phyloP scores from a whole-genome alignment of 1,139 yeast genomes.

The Geotrichum citri-aurantii region DNA sequence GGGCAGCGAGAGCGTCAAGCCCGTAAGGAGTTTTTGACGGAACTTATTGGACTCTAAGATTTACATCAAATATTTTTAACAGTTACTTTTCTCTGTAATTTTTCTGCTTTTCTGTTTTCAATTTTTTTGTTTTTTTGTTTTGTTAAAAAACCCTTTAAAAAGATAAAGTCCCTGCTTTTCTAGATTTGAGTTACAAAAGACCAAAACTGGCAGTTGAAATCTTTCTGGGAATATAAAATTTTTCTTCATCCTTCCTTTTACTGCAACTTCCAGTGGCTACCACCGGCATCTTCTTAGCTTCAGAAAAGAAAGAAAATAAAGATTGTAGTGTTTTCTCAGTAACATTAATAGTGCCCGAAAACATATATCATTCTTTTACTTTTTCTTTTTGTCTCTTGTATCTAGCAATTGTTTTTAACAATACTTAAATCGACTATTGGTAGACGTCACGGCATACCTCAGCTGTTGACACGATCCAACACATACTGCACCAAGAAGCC shows the following conservation, averaged over 20 bases:
- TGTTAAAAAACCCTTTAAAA: too few species aligned
- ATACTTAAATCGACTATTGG: neutral
- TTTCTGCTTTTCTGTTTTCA: too few species aligned
- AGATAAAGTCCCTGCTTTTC: neutral
- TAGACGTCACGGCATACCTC: slow-evolving; percentile 5
- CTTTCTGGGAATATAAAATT: neutral
- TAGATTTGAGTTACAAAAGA: neutral
- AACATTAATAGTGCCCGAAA: neutral
- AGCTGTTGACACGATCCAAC: slow-evolving; percentile 8
- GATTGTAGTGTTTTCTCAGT: neutral
- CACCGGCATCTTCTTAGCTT: neutral
- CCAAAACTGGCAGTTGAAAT: neutral
- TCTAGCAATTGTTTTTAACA: slow-evolving; percentile 2
- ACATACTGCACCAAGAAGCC: neutral
- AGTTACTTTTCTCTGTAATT: neutral
- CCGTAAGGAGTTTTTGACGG: neutral
- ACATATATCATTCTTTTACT: neutral
- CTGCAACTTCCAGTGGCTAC: neutral
- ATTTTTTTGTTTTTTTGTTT: too few species aligned
- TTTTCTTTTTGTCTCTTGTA: neutral
- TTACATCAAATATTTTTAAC: too few species aligned
- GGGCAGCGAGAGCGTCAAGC: neutral
- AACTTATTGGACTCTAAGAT: neutral
- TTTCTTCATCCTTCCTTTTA: neutral
- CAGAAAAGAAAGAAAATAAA: neutral